phyloP scores from a whole-genome alignment of 148 eudicot species.

The Rhododendron henanense region DNA sequence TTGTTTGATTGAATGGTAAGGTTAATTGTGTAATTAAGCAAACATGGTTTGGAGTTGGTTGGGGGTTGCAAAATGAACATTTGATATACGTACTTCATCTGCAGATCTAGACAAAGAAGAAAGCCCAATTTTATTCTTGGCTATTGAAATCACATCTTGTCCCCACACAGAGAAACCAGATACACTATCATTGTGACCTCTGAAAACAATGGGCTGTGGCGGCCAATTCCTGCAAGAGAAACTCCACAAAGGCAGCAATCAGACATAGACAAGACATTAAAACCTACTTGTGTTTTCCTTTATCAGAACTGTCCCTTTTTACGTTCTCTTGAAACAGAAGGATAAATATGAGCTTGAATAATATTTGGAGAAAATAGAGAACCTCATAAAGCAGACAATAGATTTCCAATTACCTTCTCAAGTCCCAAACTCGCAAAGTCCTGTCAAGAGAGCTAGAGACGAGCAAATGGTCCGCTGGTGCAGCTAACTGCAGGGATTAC shows the following conservation, averaged over 20 bases:
- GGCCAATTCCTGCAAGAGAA: slow-evolving; percentile 54
- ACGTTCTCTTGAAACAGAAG: neutral
- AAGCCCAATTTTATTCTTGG: slow-evolving; percentile 80
- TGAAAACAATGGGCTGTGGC: slow-evolving; percentile 54
- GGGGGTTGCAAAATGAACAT: neutral
- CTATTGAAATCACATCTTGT: slow-evolving; percentile 81
- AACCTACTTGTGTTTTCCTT: neutral
- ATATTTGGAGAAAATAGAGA: neutral
- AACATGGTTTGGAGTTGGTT: neutral
- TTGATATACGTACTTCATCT: slow-evolving; percentile 52
- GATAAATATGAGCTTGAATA: slow-evolving; percentile 2
- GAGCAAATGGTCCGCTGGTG: slow-evolving; percentile 77
- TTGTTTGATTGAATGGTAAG: neutral
- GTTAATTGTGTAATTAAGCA: neutral
- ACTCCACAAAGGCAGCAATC: slow-evolving; percentile 2
- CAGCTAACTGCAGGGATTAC: slow-evolving; percentile 72
- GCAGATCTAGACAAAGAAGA: slow-evolving; percentile 63
- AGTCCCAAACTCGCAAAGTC: slow-evolving; percentile 89
- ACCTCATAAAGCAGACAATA: neutral
- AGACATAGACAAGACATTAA: neutral
- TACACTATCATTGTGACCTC: slow-evolving; percentile 79
- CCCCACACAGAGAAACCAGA: slow-evolving; percentile 91
- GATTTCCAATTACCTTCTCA: slow-evolving; percentile 63
- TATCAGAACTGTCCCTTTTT: neutral
- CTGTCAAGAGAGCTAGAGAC: slow-evolving; percentile 92